Evolutionary conservation across 495 filamentous ascomycete genomes (phyloP), one percentile per base, ranked within the genome.

Genomic region (Penicillium macrosclerotiorum): DNA sequence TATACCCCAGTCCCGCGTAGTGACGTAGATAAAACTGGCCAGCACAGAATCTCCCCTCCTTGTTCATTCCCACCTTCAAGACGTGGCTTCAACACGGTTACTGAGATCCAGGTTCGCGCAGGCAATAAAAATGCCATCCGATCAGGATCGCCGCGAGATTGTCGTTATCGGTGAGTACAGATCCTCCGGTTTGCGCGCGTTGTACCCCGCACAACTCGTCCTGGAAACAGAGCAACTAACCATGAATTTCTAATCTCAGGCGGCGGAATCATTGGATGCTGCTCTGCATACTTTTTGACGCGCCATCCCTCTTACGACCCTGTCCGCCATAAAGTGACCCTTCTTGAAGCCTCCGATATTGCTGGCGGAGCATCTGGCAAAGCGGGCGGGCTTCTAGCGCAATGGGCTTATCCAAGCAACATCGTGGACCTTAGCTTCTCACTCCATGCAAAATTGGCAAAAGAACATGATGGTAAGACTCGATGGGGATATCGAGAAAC

Each of bases 341-440:
- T 98, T 24, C 74, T 98, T 49, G 93, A 98, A 75, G 90, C 93
- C 1, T 82, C 83, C 11, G 78, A 85, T 30, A 88, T 97, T 50
- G 93, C 93, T 12, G 85, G 90, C 8, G 92, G 87, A 18, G 93
- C 93, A 30, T 95, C 90, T 18, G 93, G 93, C 6, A 98, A 98
- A 72, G 93, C 93, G 1, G 93, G 93, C 4, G 93, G 93, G 1
- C 77, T 98, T 9, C 73, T 98, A 13, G 93, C 84, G 1, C 74
- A 90, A 30, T 98, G 93, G 93, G 93, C 93, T 8, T 96, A 96
- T 57, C 93, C 93, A 1, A 76, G 64, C 51, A 86, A 78, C 55
- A 80, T 98, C 45, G 93, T 96, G 1, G 88, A 89, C 2, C 71
- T 98, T 41, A 93, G 87, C 49, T 98, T 88, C 69, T 75, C 77